Evolutionary conservation across 352 stramenopile genomes (phyloP).

Genomic region (Phytopythium ostracodes): DNA sequence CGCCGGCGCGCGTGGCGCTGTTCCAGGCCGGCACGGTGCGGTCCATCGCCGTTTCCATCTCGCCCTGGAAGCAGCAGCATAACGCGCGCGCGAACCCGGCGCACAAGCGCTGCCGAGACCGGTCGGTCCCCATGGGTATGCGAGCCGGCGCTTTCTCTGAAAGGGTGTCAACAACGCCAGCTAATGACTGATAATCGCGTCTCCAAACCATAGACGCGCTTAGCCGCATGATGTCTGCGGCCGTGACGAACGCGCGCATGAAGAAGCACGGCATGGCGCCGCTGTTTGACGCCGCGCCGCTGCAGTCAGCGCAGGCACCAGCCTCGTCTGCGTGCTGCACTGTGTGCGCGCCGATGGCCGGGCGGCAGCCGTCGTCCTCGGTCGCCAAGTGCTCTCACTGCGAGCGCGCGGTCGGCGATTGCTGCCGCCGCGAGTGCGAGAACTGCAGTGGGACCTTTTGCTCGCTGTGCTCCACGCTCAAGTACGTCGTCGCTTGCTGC

Average conservation of each 20-base stretch:
- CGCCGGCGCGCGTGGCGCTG: slow-evolving; percentile 8
- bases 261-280: slow-evolving; percentile 56
- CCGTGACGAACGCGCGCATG: slow-evolving; percentile 61
- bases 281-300: slow-evolving; percentile 27
- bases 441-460: slow-evolving; percentile 56
- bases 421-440: slow-evolving; percentile 59
- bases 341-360: slow-evolving; percentile 28
- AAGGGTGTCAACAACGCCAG: no score
- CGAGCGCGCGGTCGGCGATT: slow-evolving; percentile 49
- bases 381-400: slow-evolving; percentile 57
- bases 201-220: slow-evolving; percentile 39
- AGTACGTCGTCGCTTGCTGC: slow-evolving; percentile 29
- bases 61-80: slow-evolving; percentile 45
- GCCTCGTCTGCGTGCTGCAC: slow-evolving; percentile 18
- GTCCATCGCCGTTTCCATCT: slow-evolving; percentile 25
- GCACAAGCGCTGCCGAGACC: slow-evolving; percentile 61
- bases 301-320: not conserved
- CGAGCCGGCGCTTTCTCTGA: no score
- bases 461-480: slow-evolving; percentile 79
- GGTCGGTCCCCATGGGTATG: slow-evolving; percentile 64
- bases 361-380: slow-evolving; percentile 10
- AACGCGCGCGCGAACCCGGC: slow-evolving; percentile 12
- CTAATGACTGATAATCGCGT: not conserved
- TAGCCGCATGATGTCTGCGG: slow-evolving; percentile 74
- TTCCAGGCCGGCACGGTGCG: slow-evolving; percentile 1